Conservation (phyloP, 192 early-diverging fungal genomes). For the Hyaloraphidium curvatum region DNA sequence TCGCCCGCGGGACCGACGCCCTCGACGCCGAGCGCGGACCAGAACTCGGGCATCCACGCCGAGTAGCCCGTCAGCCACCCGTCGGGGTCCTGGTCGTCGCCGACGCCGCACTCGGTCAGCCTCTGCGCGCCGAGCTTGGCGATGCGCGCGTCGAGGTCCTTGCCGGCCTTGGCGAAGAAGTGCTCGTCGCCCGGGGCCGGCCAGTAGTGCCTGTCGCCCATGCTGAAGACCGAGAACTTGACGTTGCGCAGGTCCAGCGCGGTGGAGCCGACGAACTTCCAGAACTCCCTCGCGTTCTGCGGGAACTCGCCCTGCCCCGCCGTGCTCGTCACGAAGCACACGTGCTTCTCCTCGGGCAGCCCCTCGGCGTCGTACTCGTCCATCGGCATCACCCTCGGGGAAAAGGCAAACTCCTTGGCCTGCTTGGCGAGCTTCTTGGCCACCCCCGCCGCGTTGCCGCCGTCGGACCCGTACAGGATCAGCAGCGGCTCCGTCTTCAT, state of each 20-base stretch:
- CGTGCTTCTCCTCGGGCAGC: constrained; percentile 49
- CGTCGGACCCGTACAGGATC: constrained; percentile 80
- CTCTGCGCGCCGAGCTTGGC: constrained; percentile 49
- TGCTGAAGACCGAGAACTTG: constrained; percentile 61
- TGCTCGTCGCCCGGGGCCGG: constrained; percentile 56
- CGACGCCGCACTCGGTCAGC: constrained; percentile 47
- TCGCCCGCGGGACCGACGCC: constrained; percentile 44
- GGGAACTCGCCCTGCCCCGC: constrained; percentile 97
- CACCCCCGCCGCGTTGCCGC: constrained; percentile 64
- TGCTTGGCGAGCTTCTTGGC: constrained; percentile 65
- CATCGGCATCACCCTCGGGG: constrained; percentile 53
- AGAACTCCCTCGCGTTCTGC: constrained; percentile 72
- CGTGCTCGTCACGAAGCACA: constrained; percentile 62
- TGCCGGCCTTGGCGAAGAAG: constrained; percentile 85
- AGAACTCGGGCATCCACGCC: constrained; percentile 59
- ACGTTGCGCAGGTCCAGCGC: constrained; percentile 44
- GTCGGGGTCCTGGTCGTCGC: constrained; percentile 89
- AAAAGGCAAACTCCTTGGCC: constrained; percentile 68
- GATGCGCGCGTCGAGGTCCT: constrained; percentile 65
- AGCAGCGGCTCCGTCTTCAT: constrained; percentile 61
- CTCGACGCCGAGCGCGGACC: constrained; percentile 60
- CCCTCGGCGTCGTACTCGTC: constrained; percentile 65
- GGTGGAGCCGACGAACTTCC: constrained; percentile 40
- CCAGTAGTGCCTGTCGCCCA: constrained; percentile 96
- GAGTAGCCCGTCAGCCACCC: constrained; percentile 66